Base-by-base conservation (phyloP, 2,329 filamentous ascomycete species). In the Beauveria sp. region DNA sequence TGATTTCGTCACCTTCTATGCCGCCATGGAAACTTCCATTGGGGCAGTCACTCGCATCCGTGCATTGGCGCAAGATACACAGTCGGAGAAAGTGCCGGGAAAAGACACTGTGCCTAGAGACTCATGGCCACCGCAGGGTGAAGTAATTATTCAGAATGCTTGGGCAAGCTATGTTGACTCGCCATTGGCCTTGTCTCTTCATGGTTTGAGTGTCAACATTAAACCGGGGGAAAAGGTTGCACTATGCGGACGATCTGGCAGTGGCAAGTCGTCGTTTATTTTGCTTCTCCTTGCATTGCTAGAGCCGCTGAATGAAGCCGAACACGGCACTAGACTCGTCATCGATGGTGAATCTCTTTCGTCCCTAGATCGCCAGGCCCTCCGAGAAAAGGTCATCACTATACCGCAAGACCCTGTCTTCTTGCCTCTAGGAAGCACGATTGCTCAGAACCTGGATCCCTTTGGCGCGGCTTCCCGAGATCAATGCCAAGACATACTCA, bases 341-440 rank as follows among this genome's bases (percentile, higher is more conserved):
- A 76, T 81, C 49, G 79, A 81, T 64, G 69, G 63, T 50, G 61
- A 74, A 1, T 68, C 71, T 0, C 72, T 77, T 10, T 34, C 69
- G 52, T 64, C 64, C 20, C 69, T 81, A 20, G 67, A 76, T 63
- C 73, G 78, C 12, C 22, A 67, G 2, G 64, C 66, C 0, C 71
- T 82, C 1, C 76, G 79, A 10, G 68, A 74, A 28, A 75, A 73
- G 1, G 69, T 82, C 49, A 76, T 79, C 50, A 75, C 77, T 14
- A 68, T 82, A 1, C 77, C 79, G 1, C 79, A 82, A 66, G 79
- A 82, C 5, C 67, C 77, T 0, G 75, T 78, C 6, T 80, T 82
- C 67, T 66, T 81, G 3, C 74, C 74, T 0, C 74, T 72, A 40
- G 73, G 70, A 6, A 73, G 70, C 55, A 74, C 69, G 5, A 72